Evolutionary conservation across 352 stramenopile genomes (phyloP), one percentile per base, ranked within the genome.

Genomic region (Phytophthora melonis): DNA sequence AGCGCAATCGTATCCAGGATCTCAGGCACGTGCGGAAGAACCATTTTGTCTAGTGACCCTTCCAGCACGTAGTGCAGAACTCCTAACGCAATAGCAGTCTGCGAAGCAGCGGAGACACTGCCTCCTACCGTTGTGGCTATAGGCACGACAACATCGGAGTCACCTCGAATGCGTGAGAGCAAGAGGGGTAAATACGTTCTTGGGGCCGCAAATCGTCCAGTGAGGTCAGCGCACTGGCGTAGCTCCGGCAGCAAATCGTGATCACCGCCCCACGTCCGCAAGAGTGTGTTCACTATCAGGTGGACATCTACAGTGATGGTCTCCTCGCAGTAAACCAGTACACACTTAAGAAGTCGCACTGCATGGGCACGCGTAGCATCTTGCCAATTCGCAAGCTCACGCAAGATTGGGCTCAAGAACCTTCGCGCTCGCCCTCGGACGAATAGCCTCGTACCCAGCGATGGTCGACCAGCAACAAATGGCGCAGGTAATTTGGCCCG

Each of bases 261-360:
- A 19, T 88, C 77, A 23, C 71, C 61, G 36, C 56, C 68, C 86
- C 87, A 94, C 1, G 68, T 72, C 34, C 77, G 63, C 32, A 96
- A 74, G 43, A 98, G 66, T 25, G 88, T 89, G 34, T 86, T 74
- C 8, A 98, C 50, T 19, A 98, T 53, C 41, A 82, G 27, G 60
- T 98, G 87, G 3, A 88, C 82, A 66, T 98, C 91, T n/a, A 97
- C 89, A 3, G 92, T 98, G 57, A 98, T 88, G 50, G 91, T 92
- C 58, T 99, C 95, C 77, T 99, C 97, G 68, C 92, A 95, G 66
- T 98, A 98, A 39, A 98, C 87, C 34, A 98, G 63, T 49, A 99
- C 76, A 71, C 89, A 94, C 59, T 92, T 89, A 45, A 99, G 85
- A 25, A 99, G 80, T 13, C 92, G 83, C 34, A 93, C 91, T 10